Percentiles rank a stretch among this genome's conserved stretches.
These are phyloP conservation scores for Blastobotrys americana DNA, from an alignment of 805 yeast species.

Conservation along the genomic window DNA sequence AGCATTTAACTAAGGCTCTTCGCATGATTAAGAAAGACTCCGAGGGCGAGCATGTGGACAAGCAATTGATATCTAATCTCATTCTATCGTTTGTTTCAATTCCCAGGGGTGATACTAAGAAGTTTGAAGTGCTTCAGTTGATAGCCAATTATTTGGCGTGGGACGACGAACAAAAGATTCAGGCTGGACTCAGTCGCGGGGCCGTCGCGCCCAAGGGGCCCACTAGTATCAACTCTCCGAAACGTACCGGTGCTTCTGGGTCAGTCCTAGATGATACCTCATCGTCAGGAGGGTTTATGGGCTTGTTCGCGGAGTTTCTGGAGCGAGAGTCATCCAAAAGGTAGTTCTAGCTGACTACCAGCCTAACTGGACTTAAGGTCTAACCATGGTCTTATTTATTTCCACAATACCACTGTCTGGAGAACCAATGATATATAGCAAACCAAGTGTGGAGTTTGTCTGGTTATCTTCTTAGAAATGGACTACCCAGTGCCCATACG, in stretches of 20 bases:
- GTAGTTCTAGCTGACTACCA: too few species aligned
- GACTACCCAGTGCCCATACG: too few species aligned
- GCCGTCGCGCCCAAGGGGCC: constrained; percentile 7
- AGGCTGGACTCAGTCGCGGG: constrained; percentile 27
- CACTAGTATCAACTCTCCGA: constrained; percentile 11
- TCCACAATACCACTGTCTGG: too few species aligned
- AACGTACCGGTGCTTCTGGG: constrained; percentile 12
- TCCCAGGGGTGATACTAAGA: constrained; percentile 90
- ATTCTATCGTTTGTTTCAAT: constrained; percentile 75
- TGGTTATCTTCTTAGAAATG: too few species aligned
- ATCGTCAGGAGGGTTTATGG: constrained; percentile 30
- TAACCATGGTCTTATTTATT: too few species aligned
- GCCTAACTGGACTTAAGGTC: too few species aligned
- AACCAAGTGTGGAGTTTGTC: too few species aligned
- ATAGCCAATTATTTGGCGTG: constrained; percentile 78
- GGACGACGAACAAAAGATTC: constrained; percentile 53
- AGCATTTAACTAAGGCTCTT: constrained; percentile 89
- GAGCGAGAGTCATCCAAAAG: constrained; percentile 26
- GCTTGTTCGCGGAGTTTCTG: constrained; percentile 33
- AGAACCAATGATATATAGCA: too few species aligned
- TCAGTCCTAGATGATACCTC: constrained; percentile 7
- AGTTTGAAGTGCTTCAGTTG: constrained; percentile 83
- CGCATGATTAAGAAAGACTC: constrained; percentile 74
- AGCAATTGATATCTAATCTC: constrained; percentile 80
- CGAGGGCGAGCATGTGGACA: constrained; percentile 71